Evolutionary conservation across 2,329 filamentous ascomycete genomes (phyloP), one percentile per base, ranked within the genome.

Genomic region (Helicocarpus griseus): DNA sequence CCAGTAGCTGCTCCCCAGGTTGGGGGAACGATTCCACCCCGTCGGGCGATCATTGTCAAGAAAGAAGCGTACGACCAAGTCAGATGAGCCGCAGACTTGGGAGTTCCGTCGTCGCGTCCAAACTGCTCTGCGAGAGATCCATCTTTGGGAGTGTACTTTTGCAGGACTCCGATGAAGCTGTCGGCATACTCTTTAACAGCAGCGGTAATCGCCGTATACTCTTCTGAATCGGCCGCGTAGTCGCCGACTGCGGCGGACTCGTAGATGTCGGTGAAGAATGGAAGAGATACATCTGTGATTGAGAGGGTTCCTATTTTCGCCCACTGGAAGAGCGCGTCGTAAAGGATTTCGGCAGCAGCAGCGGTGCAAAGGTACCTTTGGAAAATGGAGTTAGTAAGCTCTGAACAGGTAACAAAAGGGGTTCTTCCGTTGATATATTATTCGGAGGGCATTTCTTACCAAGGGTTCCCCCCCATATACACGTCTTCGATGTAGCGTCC

Each of bases 391-490:
- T n/a, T n/a, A n/a, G n/a, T n/a, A n/a, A n/a, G n/a, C n/a, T n/a
- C n/a, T n/a, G n/a, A n/a, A n/a, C n/a, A n/a, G n/a, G n/a, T n/a
- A n/a, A n/a, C n/a, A n/a, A n/a, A n/a, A 31, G 31, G 29, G 31
- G 38, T 3, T 22, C 2, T 40, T 40, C 5, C 7, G 8, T 4
- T n/a, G 38, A 8, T 40, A 21, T 40, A 11, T 35, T 35, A 3
- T 35, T 35, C 3, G 2, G n/a, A 35, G n/a, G 31, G 5, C 31
- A 35, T 11, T 35, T 35, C 31, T 35, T 51, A 58, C 87, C 87
- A 93, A 1, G 87, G 87, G 65, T 93, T 89, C 1, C 86, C 87
- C 54, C 80, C 80, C 66, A 83, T 85, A 68, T 91, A 93, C 3
- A 74, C 68, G 59, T 94, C 87, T 65, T 87, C 84, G 0, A 81